phyloP scores from a whole-genome alignment of 2,329 filamentous ascomycete genomes.

The Alternaria arborescens region DNA sequence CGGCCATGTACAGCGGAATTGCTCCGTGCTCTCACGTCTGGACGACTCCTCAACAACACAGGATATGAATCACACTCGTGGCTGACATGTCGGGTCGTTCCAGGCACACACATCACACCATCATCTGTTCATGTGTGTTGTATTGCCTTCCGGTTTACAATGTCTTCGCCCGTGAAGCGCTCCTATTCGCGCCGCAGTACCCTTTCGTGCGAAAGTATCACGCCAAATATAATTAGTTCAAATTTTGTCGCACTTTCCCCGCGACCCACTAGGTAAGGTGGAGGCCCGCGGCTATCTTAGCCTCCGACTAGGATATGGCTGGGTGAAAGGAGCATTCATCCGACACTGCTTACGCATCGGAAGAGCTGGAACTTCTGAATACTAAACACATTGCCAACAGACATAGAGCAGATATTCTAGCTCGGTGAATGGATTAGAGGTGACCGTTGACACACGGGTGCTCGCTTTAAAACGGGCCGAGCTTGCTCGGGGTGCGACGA shows the following conservation, averaged over 20 bases:
- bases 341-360: conserved; percentile 30
- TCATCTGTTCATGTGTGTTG: conserved; percentile 13
- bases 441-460: conserved; percentile 8
- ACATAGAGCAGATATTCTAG: conserved; percentile 10
- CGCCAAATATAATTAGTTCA: conserved; percentile 26
- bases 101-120: conserved; percentile 22
- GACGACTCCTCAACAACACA: neutral
- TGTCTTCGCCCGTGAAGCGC: conserved; percentile 8
- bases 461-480: conserved; percentile 52
- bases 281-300: conserved; percentile 20
- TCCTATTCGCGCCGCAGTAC: conserved; percentile 20
- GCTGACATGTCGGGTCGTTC: neutral
- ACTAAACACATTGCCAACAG: neutral
- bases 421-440: conserved; percentile 5
- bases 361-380: conserved; percentile 19
- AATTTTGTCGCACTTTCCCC: conserved; percentile 25
- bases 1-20: conserved; percentile 2
- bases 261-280: conserved; percentile 23
- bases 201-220: conserved; percentile 37
- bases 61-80: neutral
- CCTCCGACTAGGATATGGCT: conserved; percentile 15
- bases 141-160: conserved; percentile 2
- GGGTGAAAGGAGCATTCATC: conserved; percentile 43
- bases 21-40: conserved; percentile 8
- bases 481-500: conserved; percentile 10